These are phyloP conservation scores for Aspergillus nidulans DNA, from an alignment of 495 filamentous ascomycete species.

Conservation along the genomic window DNA sequence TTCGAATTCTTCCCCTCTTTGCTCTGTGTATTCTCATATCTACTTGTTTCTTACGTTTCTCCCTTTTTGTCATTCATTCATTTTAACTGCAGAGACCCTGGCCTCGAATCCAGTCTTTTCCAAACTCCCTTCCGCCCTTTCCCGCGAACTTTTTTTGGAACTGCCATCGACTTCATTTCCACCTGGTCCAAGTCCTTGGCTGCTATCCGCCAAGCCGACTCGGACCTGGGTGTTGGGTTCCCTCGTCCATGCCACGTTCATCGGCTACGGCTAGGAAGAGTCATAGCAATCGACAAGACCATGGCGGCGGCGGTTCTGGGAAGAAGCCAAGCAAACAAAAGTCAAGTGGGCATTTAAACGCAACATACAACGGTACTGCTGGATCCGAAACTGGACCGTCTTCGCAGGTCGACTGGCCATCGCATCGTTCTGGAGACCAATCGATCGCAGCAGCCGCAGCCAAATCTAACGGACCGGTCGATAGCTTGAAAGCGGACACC, in stretches of 20 bases:
- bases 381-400: conserved; percentile 34
- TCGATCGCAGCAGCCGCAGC: conserved; percentile 37
- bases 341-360: conserved; percentile 59
- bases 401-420: conserved; percentile 42
- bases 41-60: conserved; percentile 8
- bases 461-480: conserved; percentile 26
- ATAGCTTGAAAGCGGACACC: conserved; percentile 32
- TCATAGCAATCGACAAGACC: conserved; percentile 77
- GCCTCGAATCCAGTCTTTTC: conserved; percentile 14
- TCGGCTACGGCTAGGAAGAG: conserved; percentile 58
- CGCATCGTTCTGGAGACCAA: conserved; percentile 40
- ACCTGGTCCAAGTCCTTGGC: conserved; percentile 53
- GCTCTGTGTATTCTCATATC: conserved; percentile 13
- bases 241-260: conserved; percentile 68
- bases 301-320: conserved; percentile 77
- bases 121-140: conserved; percentile 10
- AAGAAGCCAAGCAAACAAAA: conserved; percentile 73
- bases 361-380: conserved; percentile 47
- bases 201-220: conserved; percentile 50
- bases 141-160: conserved; percentile 11
- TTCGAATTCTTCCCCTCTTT: conserved; percentile 18
- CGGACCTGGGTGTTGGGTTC: conserved; percentile 45
- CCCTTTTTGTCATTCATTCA: conserved; percentile 16
- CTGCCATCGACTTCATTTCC: conserved; percentile 22
- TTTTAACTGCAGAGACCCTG: conserved; percentile 12